Conservation (phyloP, 495 filamentous ascomycete genomes). For the Tuber calosporum region DNA sequence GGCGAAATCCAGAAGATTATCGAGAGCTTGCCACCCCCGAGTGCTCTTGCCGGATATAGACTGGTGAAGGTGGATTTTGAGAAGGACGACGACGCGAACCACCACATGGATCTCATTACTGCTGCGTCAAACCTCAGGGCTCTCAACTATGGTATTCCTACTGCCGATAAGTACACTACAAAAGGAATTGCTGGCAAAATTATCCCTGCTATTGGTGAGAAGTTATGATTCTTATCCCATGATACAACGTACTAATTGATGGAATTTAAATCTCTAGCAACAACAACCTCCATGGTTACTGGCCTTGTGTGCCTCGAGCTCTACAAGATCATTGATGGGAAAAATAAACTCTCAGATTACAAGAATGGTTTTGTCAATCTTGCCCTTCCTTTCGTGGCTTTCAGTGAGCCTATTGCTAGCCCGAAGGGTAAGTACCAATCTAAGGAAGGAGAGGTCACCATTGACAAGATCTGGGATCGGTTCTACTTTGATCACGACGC, state of each 20-base stretch:
- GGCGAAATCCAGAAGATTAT: constrained; percentile 64
- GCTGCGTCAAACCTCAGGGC: constrained; percentile 93
- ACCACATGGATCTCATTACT: constrained; percentile 99
- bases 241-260: constrained; percentile 9
- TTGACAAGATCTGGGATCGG: constrained; percentile 97
- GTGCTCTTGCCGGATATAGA: constrained; percentile 74
- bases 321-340: constrained; percentile 94
- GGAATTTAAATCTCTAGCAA: constrained; percentile 42
- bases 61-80: constrained; percentile 93
- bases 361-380: constrained; percentile 99
- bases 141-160: constrained; percentile 91
- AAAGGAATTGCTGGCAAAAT: constrained; percentile 99
- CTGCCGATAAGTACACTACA: constrained; percentile 86
- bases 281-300: constrained; percentile 91
- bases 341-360: constrained; percentile 90
- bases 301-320: constrained; percentile 88
- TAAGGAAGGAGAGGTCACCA: constrained; percentile 64
- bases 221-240: background rate
- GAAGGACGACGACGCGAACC: constrained; percentile 97
- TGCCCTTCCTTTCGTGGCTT: constrained; percentile 93
- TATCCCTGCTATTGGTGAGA: constrained; percentile 79
- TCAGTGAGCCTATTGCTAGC: constrained; percentile 89
- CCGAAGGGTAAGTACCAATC: constrained; percentile 80
- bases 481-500: constrained; percentile 79
- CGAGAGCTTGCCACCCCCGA: constrained; percentile 63